phyloP scores from a whole-genome alignment of 2,329 filamentous ascomycete species.

The Fusarium neocosmosporiellum region DNA sequence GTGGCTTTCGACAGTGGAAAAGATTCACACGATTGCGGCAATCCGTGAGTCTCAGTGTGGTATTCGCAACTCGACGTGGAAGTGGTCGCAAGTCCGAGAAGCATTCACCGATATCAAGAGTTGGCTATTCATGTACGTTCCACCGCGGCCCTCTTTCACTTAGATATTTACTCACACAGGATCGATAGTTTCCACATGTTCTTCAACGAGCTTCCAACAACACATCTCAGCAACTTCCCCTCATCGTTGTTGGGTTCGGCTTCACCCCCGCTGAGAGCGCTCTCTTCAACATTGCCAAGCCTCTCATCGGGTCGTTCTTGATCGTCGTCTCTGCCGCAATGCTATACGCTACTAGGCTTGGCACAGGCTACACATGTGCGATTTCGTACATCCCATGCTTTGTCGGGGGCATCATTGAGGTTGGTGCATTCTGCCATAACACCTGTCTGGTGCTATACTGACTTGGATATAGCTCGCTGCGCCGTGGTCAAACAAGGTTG shows the following conservation, averaged over 20 bases:
- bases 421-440: not conserved
- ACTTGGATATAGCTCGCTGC: not conserved
- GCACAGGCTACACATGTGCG: not conserved
- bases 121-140: not conserved
- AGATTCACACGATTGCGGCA: not conserved
- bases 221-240: not conserved
- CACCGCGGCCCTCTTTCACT: not conserved
- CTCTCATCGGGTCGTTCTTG: not conserved
- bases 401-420: not conserved
- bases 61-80: not conserved
- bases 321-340: not conserved
- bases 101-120: not conserved
- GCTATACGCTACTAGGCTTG: not conserved
- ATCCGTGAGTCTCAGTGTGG: not conserved
- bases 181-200: not conserved
- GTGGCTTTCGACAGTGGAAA: constrained; percentile 1
- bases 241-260: not conserved
- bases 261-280: not conserved
- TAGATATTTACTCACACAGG: not conserved
- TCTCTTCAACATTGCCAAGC: not conserved
- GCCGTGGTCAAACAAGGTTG: constrained; percentile 4
- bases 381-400: not conserved
- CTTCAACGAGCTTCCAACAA: not conserved
- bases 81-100: not conserved
- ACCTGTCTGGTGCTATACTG: not conserved